A percentile compares a stretch with the other conserved stretches of the same genome.
Evolutionary conservation across 2,329 filamentous ascomycete genomes (phyloP).

Genomic region (Albifimbria verrucaria): DNA sequence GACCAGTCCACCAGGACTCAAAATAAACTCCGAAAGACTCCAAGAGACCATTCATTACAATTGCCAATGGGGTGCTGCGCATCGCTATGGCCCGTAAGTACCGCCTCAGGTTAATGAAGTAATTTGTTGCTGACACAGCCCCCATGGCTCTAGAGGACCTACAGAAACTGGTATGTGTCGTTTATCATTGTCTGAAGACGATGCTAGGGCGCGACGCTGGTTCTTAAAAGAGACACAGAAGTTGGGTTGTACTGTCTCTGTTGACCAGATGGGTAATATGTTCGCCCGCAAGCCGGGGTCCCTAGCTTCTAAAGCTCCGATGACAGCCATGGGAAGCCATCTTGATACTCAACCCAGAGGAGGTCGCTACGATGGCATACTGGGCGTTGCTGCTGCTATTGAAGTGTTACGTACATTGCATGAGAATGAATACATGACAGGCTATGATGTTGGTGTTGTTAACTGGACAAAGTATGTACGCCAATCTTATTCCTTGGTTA

Average conservation of each 20-base stretch:
- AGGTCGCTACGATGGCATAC: slow-evolving; percentile 72
- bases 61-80: slow-evolving; percentile 28
- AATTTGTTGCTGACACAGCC: neutral
- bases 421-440: slow-evolving; percentile 65
- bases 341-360: slow-evolving; percentile 63
- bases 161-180: slow-evolving; percentile 74
- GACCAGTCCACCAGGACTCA: too few species aligned
- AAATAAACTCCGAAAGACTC: slow-evolving; percentile 24
- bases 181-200: slow-evolving; percentile 66
- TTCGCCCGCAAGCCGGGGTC: slow-evolving; percentile 69
- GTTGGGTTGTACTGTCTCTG: slow-evolving; percentile 63
- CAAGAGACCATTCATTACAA: slow-evolving; percentile 27
- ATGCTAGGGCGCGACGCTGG: slow-evolving; percentile 72
- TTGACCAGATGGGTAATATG: slow-evolving; percentile 78
- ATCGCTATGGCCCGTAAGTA: slow-evolving; percentile 17
- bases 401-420: slow-evolving; percentile 68
- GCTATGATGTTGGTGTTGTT: slow-evolving; percentile 69
- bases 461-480: slow-evolving; percentile 70
- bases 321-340: slow-evolving; percentile 69
- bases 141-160: slow-evolving; percentile 6
- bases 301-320: slow-evolving; percentile 50
- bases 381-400: slow-evolving; percentile 70
- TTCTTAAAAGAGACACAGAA: slow-evolving; percentile 61
- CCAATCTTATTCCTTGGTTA: neutral
- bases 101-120: too few species aligned